Percentiles rank a stretch among this genome's conserved stretches.
These are phyloP conservation scores for Xylaria sp. DNA, from an alignment of 2,329 filamentous ascomycete species.

Conservation along the genomic window DNA sequence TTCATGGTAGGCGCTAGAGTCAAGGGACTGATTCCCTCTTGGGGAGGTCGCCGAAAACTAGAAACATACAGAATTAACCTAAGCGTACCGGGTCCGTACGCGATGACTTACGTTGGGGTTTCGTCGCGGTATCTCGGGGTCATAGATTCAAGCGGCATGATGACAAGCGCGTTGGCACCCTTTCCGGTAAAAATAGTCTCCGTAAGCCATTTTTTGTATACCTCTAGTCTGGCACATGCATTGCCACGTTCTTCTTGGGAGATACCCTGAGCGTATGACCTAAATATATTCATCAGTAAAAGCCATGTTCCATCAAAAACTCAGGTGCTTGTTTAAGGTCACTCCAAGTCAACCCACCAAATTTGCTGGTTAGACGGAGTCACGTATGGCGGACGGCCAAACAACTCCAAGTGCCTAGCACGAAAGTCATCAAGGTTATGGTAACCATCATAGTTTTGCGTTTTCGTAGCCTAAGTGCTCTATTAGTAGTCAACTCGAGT, in stretches of 20 bases:
- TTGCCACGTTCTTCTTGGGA: not conserved
- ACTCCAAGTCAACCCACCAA: not conserved
- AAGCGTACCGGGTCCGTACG: not conserved
- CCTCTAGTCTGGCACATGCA: not conserved
- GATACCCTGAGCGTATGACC: not conserved
- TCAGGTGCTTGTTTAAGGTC: not conserved
- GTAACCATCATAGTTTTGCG: not conserved
- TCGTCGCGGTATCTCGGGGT: not conserved
- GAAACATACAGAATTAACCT: not conserved
- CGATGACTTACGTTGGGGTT: not conserved
- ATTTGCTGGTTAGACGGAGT: not conserved
- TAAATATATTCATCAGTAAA: not conserved
- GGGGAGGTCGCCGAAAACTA: not conserved
- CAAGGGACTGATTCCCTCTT: not conserved
- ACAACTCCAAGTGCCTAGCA: not conserved
- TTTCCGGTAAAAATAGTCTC: not conserved
- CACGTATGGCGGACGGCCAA: not conserved
- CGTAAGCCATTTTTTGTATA: not conserved
- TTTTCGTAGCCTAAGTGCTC: not conserved
- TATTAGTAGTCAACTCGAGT: not conserved
- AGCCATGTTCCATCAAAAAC: not conserved
- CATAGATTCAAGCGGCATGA: conserved; percentile 4
- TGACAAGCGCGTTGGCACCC: not conserved
- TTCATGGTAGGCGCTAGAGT: not conserved
- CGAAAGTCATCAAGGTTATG: conserved; percentile 1